phyloP scores from a whole-genome alignment of 2,329 filamentous ascomycete species.

The Coniochaeta sp. region DNA sequence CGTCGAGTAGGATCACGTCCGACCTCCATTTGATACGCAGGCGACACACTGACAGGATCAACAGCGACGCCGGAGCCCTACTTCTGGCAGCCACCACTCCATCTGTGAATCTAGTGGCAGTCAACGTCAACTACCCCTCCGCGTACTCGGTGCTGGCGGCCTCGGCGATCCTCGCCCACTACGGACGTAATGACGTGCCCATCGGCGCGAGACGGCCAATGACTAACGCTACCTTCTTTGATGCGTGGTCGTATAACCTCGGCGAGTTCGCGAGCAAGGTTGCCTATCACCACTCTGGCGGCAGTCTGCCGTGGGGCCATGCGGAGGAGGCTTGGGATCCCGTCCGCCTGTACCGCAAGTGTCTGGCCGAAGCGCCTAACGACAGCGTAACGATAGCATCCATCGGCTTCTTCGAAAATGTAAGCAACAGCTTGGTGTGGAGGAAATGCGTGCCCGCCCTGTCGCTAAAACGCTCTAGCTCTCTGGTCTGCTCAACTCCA shows the following conservation, averaged over 20 bases:
- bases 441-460: neutral
- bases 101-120: constrained; percentile 27
- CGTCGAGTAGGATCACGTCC: constrained; percentile 27
- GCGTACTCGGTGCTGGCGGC: constrained; percentile 32
- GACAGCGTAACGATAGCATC: constrained; percentile 35
- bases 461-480: constrained; percentile 17
- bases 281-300: constrained; percentile 31
- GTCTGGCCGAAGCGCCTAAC: constrained; percentile 29
- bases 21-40: neutral
- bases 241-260: constrained; percentile 26
- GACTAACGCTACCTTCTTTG: constrained; percentile 34
- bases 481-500: constrained; percentile 36
- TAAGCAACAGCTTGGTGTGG: constrained; percentile 24
- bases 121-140: constrained; percentile 33
- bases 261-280: constrained; percentile 40
- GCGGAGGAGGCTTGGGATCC: constrained; percentile 31
- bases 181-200: constrained; percentile 25
- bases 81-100: constrained; percentile 31
- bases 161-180: constrained; percentile 33
- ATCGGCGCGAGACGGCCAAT: constrained; percentile 32
- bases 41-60: neutral
- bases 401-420: constrained; percentile 36
- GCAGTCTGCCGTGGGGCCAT: constrained; percentile 24
- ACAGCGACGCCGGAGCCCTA: constrained; percentile 32
- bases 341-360: constrained; percentile 35